Base-by-base conservation (phyloP, 140 eudicot species). In the Flaveria floridana region DNA sequence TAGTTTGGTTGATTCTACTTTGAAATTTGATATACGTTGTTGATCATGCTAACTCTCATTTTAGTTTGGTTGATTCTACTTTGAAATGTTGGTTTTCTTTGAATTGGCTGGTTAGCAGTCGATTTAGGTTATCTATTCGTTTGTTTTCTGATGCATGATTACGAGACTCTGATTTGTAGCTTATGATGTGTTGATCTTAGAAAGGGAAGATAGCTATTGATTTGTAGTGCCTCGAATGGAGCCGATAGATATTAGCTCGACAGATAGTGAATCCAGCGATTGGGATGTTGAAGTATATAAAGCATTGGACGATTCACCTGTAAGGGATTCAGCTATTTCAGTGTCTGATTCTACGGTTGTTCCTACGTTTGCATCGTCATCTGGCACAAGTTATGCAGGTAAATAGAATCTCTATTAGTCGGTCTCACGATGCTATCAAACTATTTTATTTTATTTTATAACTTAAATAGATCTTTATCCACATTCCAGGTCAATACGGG, bases 221-320 rank as follows among this genome's bases (percentile, higher is more conserved):
- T 47, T 72, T 55, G 80, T 61, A 37, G 78, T 71, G 80, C 82
- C 70, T 55, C 21, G 62, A 3, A 58, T 30, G 85, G 76, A 78
- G 23, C 62, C 71, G 14, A 85, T 89, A 66, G 86, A 82, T 53
- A 78, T 84, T 71, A 81, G 86, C 73, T 90, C 94, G 0, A 56
- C 95, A 0, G 89, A 82, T 21, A 84, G 88, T 61, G 94, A 85
- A 52, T 85, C 88, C 0, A 84, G 78, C 65, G 82, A 82, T 59
- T 85, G 95, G 85, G 89, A 86, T 78, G 30, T 90, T 65, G 89
- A 84, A 6, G 26, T 28, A 2, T 78, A 84, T 72, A 80, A 76
- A 56, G 50, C 50, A 44, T 44, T 44, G 14, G 50, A 68, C 50
- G 87, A 77, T 21, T 76, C 87, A 21, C 70, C 72, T 5, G 55